These are phyloP conservation scores for Dovyalis caffra DNA, from an alignment of 345 rosid genomes.

Conservation along the genomic window DNA sequence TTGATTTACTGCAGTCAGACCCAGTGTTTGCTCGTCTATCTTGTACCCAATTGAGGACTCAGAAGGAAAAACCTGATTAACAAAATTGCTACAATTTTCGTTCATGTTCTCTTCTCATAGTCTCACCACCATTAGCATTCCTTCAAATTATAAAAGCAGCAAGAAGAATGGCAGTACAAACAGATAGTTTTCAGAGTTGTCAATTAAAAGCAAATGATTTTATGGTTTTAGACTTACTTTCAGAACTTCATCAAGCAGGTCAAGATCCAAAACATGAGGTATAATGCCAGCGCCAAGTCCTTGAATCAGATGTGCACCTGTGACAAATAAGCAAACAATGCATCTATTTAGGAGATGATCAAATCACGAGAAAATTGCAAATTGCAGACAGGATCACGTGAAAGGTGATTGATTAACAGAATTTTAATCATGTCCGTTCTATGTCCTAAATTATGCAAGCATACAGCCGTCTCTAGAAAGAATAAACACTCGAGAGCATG, in stretches of 20 bases:
- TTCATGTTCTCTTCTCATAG: not conserved
- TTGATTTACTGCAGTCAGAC: not conserved
- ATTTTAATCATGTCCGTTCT: too few species aligned
- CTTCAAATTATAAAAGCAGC: not conserved
- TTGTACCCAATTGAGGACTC: not conserved
- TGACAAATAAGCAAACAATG: not conserved
- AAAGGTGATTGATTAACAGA: not conserved
- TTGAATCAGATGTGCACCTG: slow-evolving; percentile 55
- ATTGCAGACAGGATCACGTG: not conserved
- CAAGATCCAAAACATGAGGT: slow-evolving; percentile 40
- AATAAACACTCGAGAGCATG: too few species aligned
- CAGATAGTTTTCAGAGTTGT: not conserved
- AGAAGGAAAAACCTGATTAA: not conserved
- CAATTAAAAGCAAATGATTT: not conserved
- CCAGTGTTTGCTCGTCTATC: not conserved
- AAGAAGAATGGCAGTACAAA: not conserved
- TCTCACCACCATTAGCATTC: too few species aligned
- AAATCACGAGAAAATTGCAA: not conserved
- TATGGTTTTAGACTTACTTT: slow-evolving; percentile 29
- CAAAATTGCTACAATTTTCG: too few species aligned
- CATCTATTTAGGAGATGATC: not conserved
- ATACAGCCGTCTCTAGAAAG: not conserved
- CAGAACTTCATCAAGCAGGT: slow-evolving; percentile 52
- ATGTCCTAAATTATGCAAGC: too few species aligned
- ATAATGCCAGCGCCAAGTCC: slow-evolving; percentile 63